A percentile compares a stretch with the other conserved stretches of the same genome.
phyloP scores from a whole-genome alignment of 192 early-diverging fungal genomes.

The Backusella parvicylindrica region DNA sequence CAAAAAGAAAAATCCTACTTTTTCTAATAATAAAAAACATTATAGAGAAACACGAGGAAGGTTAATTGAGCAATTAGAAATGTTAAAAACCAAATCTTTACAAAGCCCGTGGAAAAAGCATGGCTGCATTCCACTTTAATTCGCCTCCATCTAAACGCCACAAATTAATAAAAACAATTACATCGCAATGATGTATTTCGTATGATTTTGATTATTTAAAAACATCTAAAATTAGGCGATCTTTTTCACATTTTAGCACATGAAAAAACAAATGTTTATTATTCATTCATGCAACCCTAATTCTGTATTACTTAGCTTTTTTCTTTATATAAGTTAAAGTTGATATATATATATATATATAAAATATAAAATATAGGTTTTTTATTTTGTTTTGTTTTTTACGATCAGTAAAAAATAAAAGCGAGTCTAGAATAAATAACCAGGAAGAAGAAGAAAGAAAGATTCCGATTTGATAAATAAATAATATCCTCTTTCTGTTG shows the following conservation, averaged over 20 bases:
- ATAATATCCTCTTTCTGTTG: not conserved
- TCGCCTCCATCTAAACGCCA: not conserved
- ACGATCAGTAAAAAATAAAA: not conserved
- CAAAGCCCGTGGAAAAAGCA: slow-evolving; percentile 90
- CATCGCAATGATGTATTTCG: not conserved
- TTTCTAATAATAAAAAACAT: slow-evolving; percentile 25
- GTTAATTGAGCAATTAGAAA: slow-evolving; percentile 86
- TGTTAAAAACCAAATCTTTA: slow-evolving; percentile 74
- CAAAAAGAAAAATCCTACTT: not conserved
- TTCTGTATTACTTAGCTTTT: not conserved
- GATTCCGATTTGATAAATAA: not conserved
- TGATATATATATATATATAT: not conserved
- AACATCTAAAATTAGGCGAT: not conserved
- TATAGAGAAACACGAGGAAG: slow-evolving; percentile 61
- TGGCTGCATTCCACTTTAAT: slow-evolving; percentile 88
- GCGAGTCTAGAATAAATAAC: not conserved
- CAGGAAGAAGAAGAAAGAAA: not conserved
- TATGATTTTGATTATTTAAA: not conserved
- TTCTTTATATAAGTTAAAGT: not conserved
- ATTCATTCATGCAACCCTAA: slow-evolving; percentile 4
- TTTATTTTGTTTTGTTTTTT: no score
- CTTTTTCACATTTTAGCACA: not conserved
- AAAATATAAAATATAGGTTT: no score
- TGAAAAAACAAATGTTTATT: not conserved
- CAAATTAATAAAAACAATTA: not conserved